Base-by-base conservation (phyloP, 2,329 filamentous ascomycete species). In the Fusarium caatingaense region DNA sequence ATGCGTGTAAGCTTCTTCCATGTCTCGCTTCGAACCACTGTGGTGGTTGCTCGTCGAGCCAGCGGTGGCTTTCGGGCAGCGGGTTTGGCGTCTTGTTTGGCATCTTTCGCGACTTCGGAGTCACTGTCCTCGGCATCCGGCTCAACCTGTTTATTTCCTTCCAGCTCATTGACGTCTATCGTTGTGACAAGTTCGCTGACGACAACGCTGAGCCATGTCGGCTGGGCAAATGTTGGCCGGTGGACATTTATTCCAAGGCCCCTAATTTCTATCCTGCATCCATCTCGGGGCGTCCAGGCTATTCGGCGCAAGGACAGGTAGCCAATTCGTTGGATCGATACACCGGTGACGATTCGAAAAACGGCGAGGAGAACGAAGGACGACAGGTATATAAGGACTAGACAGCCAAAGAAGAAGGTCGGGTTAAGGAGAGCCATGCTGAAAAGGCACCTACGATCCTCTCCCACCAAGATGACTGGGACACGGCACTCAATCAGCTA, bases 311-410 rank as follows among this genome's bases (percentile, higher is more conserved):
- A 86, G 37, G 96, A 97, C 72, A 97, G 90, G 79, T 97, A 97
- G 68, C 96, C 96, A 73, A 99, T 88, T 73, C 96, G 90, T 81
- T 99, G 97, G 71, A 99, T 97, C 8, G 96, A 99, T 60, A 99
- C 86, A 66, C 96, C 96, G 37, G 95, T 98, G 66, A 95, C 85
- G 74, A 98, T 94, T 72, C 96, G 93, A 69, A 99, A 83, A 74
- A 98, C 88, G 76, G 96, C 96, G 80, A 99, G 97, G 64, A 98
- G 80, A 65, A 99, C 91, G 78, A 99, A 99, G 67, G 95, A 94
- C 67, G 90, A 92, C 46, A 99, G 88, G 83, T 98, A 99, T 67
- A 93, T 84, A 70, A 98, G 87, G 74, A 98, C 89, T 78, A 94
- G 76, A 74, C 97, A 85, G 79, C 95, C 95, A 76, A 97, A 89